Percentiles rank a stretch among this genome's conserved stretches.
Evolutionary conservation across 2,329 filamentous ascomycete genomes (phyloP).

Genomic region (Fonsecaea erecta): DNA sequence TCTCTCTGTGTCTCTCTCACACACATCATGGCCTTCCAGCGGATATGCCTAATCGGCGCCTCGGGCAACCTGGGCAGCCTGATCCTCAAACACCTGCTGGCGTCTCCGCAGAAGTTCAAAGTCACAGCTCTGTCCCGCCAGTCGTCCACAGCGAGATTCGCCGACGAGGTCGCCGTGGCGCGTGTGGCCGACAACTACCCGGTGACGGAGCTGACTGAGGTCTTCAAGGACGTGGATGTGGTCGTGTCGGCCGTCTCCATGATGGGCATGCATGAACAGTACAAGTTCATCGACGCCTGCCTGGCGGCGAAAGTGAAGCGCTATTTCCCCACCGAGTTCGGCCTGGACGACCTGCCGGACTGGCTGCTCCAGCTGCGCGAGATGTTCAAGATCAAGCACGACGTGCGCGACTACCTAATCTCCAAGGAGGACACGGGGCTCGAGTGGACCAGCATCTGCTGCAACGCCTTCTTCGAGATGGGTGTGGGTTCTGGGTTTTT

Average conservation of each 20-base stretch:
- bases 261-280: constrained; percentile 37
- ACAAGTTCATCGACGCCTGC: constrained; percentile 49
- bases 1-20: no score
- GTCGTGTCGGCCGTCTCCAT: constrained; percentile 32
- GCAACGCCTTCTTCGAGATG: constrained; percentile 46
- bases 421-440: constrained; percentile 30
- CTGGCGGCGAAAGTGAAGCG: constrained; percentile 48
- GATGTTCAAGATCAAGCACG: constrained; percentile 41
- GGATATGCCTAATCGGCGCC: constrained; percentile 30
- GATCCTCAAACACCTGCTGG: constrained; percentile 27
- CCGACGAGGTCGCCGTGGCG: constrained; percentile 11
- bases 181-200: constrained; percentile 33
- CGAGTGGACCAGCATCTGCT: constrained; percentile 42
- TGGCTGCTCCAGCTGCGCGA: constrained; percentile 31
- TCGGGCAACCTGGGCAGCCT: constrained; percentile 29
- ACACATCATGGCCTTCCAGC: constrained; percentile 22
- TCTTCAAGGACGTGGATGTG: constrained; percentile 29
- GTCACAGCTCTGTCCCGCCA: constrained; percentile 29
- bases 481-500: constrained; percentile 48
- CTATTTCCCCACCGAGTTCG: constrained; percentile 48
- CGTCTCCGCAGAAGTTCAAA: constrained; percentile 23
- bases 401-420: constrained; percentile 40
- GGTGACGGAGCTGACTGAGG: constrained; percentile 16
- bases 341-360: constrained; percentile 35
- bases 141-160: constrained; percentile 27